A percentile compares a stretch with the other conserved stretches of the same genome.
These are phyloP conservation scores for Groenewaldozyma tartarivorans DNA, from an alignment of 805 yeast species.

Conservation along the genomic window DNA sequence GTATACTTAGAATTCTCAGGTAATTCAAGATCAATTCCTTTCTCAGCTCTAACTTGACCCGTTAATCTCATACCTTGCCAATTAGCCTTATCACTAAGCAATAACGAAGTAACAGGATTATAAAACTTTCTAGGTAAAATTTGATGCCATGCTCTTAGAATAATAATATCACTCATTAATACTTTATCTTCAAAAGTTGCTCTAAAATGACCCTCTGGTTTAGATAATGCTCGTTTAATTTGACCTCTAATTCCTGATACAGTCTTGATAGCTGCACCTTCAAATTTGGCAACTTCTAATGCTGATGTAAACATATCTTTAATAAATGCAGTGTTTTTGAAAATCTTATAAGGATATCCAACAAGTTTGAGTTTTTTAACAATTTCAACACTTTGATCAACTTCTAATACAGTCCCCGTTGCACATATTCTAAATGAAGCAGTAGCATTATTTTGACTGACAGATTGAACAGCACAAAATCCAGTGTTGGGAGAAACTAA, in stretches of 20 bases:
- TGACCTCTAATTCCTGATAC: conserved; percentile 98
- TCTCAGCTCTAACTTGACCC: conserved; percentile 81
- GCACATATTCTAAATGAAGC: conserved; percentile 93
- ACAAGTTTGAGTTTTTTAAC: conserved; percentile 93
- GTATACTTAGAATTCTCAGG: conserved; percentile 42
- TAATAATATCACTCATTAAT: conserved; percentile 70
- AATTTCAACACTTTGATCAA: conserved; percentile 79
- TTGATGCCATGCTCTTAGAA: conserved; percentile 95
- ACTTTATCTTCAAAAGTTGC: conserved; percentile 97
- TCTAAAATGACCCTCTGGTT: conserved; percentile 91
- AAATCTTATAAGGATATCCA: conserved; percentile 89
- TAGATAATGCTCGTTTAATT: conserved; percentile 85
- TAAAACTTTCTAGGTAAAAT: conserved; percentile 83
- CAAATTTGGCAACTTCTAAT: conserved; percentile 93
- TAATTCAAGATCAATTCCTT: conserved; percentile 53
- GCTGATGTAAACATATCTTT: conserved; percentile 92
- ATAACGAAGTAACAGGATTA: conserved; percentile 89
- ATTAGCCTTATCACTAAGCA: conserved; percentile 64
- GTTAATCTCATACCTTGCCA: conserved; percentile 98
- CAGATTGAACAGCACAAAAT: conserved; percentile 88
- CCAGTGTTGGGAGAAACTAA: conserved; percentile 96
- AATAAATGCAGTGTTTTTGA: conserved; percentile 92
- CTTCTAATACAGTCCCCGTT: conserved; percentile 91
- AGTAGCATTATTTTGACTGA: conserved; percentile 73
- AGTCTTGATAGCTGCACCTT: conserved; percentile 94